Conservation (phyloP, 1,284 basidiomycete genomes). For the Ganoderma meredithae region DNA sequence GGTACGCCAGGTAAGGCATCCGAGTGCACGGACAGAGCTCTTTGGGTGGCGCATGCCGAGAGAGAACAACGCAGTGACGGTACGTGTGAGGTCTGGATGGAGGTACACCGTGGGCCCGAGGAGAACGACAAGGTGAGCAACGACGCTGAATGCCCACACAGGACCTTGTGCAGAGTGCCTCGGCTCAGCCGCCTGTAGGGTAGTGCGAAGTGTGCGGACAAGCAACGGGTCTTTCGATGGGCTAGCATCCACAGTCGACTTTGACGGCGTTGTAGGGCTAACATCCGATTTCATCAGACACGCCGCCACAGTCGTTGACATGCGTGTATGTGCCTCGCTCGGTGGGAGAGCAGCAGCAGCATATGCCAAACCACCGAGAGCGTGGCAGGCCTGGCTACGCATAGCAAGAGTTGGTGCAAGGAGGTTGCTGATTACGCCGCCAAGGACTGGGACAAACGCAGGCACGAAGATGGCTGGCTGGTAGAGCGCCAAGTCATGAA, state of each 20-base stretch:
- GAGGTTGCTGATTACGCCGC: slow-evolving; percentile 66
- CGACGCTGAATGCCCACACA: slow-evolving; percentile 73
- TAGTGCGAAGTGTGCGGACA: slow-evolving; percentile 68
- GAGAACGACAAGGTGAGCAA: slow-evolving; percentile 67
- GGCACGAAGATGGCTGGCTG: slow-evolving; percentile 71
- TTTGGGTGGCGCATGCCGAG: slow-evolving; percentile 65
- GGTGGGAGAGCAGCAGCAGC: slow-evolving; percentile 56
- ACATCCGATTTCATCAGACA: slow-evolving; percentile 53
- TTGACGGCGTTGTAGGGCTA: slow-evolving; percentile 33
- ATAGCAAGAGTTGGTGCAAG: slow-evolving; percentile 66
- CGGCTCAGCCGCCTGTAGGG: slow-evolving; percentile 60
- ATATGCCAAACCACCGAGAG: slow-evolving; percentile 70
- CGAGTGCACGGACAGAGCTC: slow-evolving; percentile 65
- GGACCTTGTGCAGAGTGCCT: slow-evolving; percentile 72
- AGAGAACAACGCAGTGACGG: slow-evolving; percentile 57
- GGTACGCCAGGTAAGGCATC: slow-evolving; percentile 67
- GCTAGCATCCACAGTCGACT: slow-evolving; percentile 33
- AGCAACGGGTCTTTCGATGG: slow-evolving; percentile 56
- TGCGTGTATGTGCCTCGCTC: slow-evolving; percentile 56
- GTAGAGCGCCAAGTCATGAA: slow-evolving; percentile 70
- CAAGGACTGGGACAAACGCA: slow-evolving; percentile 64
- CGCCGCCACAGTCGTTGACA: slow-evolving; percentile 54
- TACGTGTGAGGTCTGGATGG: slow-evolving; percentile 53
- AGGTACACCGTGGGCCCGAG: slow-evolving; percentile 61
- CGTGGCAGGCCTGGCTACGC: slow-evolving; percentile 75